Conservation (phyloP, 805 yeast genomes). For the Priceomyces castillae region DNA sequence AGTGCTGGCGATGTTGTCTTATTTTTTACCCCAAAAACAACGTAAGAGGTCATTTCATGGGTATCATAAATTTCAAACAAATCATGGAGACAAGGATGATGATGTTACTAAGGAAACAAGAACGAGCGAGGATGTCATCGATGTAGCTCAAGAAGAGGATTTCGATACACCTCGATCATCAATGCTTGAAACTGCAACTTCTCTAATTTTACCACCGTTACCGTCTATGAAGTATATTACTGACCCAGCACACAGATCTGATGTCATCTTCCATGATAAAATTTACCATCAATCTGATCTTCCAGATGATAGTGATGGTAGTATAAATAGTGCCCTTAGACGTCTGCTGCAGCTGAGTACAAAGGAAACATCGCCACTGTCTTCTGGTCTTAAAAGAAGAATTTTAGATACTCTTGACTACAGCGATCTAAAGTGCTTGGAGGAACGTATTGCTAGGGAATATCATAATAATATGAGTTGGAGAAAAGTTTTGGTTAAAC, state of each 20-base stretch:
- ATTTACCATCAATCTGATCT: conserved; percentile 63
- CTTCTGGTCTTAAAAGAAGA: conserved; percentile 24
- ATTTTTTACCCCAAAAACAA: conserved; percentile 43
- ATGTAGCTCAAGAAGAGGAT: conserved; percentile 10
- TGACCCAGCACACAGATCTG: conserved; percentile 63
- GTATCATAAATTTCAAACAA: conserved; percentile 18
- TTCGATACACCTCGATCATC: conserved; percentile 60
- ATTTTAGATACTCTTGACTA: conserved; percentile 24
- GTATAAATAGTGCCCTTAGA: not conserved
- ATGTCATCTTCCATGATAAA: conserved; percentile 78
- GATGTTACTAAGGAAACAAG: conserved; percentile 6
- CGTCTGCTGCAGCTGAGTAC: not conserved
- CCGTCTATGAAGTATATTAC: conserved; percentile 67
- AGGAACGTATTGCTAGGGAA: conserved; percentile 81
- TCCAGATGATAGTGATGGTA: conserved; percentile 35
- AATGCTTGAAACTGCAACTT: conserved; percentile 73
- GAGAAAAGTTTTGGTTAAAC: conserved; percentile 85
- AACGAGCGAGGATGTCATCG: conserved; percentile 12
- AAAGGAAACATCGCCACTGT: not conserved
- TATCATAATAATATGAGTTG: conserved; percentile 85
- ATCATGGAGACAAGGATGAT: conserved; percentile 15
- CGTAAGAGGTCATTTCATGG: conserved; percentile 11
- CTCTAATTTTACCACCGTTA: conserved; percentile 73
- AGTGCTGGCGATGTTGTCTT: conserved; percentile 37
- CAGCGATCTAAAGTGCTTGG: conserved; percentile 45